Evolutionary conservation across 257 asterid genomes (phyloP), one percentile per base, ranked within the genome.

Genomic region (Plantago major): DNA sequence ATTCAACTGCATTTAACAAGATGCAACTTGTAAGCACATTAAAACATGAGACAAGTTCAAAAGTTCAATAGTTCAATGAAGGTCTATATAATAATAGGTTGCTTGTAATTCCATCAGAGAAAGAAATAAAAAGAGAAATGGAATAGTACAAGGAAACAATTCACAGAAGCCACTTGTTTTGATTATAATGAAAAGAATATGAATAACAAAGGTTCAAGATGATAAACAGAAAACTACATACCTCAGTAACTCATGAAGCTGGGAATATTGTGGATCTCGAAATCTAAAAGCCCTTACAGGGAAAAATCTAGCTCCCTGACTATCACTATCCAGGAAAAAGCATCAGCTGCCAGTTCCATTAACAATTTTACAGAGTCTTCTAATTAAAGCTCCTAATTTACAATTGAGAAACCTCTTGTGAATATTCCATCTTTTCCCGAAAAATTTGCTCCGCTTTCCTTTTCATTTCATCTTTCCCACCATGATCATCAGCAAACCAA

Each of bases 281-380:
- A 76, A 58, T 67, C 74, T 71, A 61, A 76, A 71, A 65, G 67
- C 68, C 64, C 76, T 63, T 54, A 64, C 69, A 76, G 66, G 69
- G 74, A 81, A 77, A 67, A 70, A 44, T 62, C 80, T 79, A 78
- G 72, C 62, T 67, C 80, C 67, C 72, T 54, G 54, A 73, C 70
- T 70, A 69, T 63, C 75, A 49, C 75, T 72, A 76, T 64, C 67
- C 48, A 22, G 73, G 73, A 84, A 73, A 72, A 71, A 69, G 79
- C 73, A 57, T 77, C 64, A 49, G 59, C 60, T 61, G 76, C 72
- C 62, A 73, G 78, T 73, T 75, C 71, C 82, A 63, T 66, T 58
- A 75, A 73, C 69, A 71, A 81, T 79, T 77, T 48, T 80, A 84
- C 82, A 77, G 47, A 66, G 62, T 70, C 81, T 71, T 70, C 81